Percentiles rank a stretch among this genome's conserved stretches.
Conservation (phyloP, 345 rosid species). For the Lagerstroemia speciosa region DNA sequence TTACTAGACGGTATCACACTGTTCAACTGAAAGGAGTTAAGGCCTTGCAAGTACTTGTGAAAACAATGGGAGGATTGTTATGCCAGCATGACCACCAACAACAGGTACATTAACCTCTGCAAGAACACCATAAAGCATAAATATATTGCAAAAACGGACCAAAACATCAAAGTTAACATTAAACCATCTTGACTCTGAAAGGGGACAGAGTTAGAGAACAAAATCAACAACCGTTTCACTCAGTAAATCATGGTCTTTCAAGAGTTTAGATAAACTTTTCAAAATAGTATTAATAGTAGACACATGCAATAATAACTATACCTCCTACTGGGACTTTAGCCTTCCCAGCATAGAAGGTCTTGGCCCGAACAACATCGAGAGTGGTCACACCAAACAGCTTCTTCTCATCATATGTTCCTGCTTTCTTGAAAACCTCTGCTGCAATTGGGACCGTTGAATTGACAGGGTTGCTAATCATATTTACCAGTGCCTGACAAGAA, state of each 20-base stretch:
- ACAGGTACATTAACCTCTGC: slow-evolving; percentile 74
- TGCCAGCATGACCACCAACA: slow-evolving; percentile 84
- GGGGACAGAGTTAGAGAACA: not conserved
- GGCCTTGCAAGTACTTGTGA: slow-evolving; percentile 40
- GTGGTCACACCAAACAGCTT: slow-evolving; percentile 65
- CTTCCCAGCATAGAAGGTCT: slow-evolving; percentile 67
- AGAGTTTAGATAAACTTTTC: not conserved
- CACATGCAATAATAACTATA: not conserved
- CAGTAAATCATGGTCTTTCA: not conserved
- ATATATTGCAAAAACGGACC: not conserved
- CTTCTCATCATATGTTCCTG: slow-evolving; percentile 62
- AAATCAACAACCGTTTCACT: not conserved
- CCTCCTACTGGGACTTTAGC: slow-evolving; percentile 52
- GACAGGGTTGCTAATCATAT: slow-evolving; percentile 74
- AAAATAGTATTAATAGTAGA: not conserved
- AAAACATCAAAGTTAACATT: not conserved
- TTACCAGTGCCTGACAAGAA: slow-evolving; percentile 41
- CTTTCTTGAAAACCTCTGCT: slow-evolving; percentile 66
- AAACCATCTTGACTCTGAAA: not conserved
- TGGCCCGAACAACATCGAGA: slow-evolving; percentile 71
- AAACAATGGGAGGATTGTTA: slow-evolving; percentile 73
- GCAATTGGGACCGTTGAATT: slow-evolving; percentile 79
- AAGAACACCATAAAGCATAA: slow-evolving; percentile 2
- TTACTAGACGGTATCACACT: not conserved
- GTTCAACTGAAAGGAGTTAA: not conserved